phyloP scores from a whole-genome alignment of 1,284 basidiomycete species.

The Pholiota adiposa region DNA sequence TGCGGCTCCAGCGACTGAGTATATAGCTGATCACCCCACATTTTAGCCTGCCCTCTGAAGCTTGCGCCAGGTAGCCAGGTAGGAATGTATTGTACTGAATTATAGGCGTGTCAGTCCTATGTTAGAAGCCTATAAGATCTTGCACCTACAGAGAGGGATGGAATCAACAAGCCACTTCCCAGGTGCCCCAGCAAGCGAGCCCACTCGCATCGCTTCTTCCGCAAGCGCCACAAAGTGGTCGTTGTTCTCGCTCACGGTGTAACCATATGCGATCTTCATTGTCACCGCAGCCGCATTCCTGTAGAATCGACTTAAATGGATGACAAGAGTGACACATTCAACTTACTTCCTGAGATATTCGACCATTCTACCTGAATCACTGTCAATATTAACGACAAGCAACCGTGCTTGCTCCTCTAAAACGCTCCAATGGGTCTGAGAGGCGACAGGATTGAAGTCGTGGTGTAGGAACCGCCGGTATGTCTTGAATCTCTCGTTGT shows the following conservation, averaged over 20 bases:
- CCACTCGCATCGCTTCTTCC: conserved; percentile 43
- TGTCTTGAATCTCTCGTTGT: conserved; percentile 37
- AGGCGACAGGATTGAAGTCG: conserved; percentile 37
- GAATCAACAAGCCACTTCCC: conserved; percentile 51
- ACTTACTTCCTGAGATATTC: conserved; percentile 39
- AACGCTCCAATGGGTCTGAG: conserved; percentile 30
- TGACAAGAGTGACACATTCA: not conserved
- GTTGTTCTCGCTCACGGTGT: conserved; percentile 35
- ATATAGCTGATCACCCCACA: conserved; percentile 38
- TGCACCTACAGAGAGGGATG: conserved; percentile 39
- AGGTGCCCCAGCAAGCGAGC: conserved; percentile 41
- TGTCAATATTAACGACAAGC: conserved; percentile 35
- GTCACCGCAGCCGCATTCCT: conserved; percentile 46
- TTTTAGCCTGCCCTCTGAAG: conserved; percentile 41
- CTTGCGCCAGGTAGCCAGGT: conserved; percentile 40
- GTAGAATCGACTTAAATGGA: not conserved
- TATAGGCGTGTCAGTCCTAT: not conserved
- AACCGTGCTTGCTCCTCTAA: conserved; percentile 36
- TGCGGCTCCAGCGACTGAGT: conserved; percentile 39
- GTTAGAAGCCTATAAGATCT: not conserved
- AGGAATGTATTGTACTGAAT: conserved; percentile 41
- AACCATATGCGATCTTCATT: conserved; percentile 50
- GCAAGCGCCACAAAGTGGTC: conserved; percentile 44
- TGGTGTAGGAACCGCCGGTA: conserved; percentile 42
- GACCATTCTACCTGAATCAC: conserved; percentile 33